Percentiles rank a stretch among this genome's conserved stretches.
Conservation (phyloP, 495 filamentous ascomycete genomes). For the Usnea hakonensis region DNA sequence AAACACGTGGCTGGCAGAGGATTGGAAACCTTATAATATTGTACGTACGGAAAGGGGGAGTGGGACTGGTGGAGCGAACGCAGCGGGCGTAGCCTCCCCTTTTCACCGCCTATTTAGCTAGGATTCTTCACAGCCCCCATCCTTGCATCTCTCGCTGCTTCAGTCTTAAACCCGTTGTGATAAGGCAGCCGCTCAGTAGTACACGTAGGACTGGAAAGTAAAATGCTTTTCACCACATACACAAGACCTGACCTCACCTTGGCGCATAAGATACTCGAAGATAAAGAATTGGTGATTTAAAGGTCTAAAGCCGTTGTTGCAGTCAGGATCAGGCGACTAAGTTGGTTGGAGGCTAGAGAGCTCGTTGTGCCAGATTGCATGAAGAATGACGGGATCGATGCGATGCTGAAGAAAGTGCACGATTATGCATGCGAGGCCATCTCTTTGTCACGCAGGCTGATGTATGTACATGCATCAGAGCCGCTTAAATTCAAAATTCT, state of each 20-base stretch:
- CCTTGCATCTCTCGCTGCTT: not conserved
- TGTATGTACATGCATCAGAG: not conserved
- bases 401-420: not conserved
- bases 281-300: too few species aligned
- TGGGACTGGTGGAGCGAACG: not conserved
- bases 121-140: not conserved
- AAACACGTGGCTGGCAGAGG: too few species aligned
- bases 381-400: not conserved
- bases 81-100: not conserved
- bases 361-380: not conserved
- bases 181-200: not conserved
- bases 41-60: not conserved
- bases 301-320: too few species aligned
- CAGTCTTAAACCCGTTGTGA: not conserved
- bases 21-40: not conserved
- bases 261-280: too few species aligned
- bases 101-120: not conserved
- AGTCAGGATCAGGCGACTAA: too few species aligned
- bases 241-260: too few species aligned
- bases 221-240: not conserved
- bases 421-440: not conserved
- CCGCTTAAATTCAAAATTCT: not conserved
- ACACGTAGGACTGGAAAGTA: not conserved
- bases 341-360: too few species aligned
- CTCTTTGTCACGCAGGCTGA: not conserved